These are phyloP conservation scores for Kurtzmaniella natalensis DNA, from an alignment of 1,139 yeast genomes.

Conservation along the genomic window DNA sequence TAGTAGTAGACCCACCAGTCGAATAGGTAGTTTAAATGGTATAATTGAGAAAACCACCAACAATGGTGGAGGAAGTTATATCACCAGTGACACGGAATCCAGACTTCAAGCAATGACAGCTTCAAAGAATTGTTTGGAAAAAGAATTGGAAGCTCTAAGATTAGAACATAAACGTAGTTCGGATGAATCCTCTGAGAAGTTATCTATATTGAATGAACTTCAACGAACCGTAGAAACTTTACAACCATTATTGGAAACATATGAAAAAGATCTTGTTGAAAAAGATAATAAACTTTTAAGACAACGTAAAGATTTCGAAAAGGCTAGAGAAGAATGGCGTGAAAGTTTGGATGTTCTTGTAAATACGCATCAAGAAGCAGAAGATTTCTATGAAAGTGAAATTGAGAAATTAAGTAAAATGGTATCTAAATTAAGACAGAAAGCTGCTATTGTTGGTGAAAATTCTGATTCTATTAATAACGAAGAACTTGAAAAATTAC, in stretches of 20 bases:
- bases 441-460: too few species aligned
- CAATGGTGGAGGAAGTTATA: not conserved
- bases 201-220: slow-evolving; percentile 35
- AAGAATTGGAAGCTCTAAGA: slow-evolving; percentile 13
- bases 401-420: slow-evolving; percentile 22
- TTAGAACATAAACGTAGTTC: slow-evolving; percentile 19
- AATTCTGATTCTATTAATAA: not conserved
- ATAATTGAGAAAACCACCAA: not conserved
- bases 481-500: not conserved
- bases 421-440: not conserved
- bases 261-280: slow-evolving; percentile 37
- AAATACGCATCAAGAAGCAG: slow-evolving; percentile 39
- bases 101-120: slow-evolving; percentile 3
- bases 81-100: slow-evolving; percentile 2
- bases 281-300: slow-evolving; percentile 42
- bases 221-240: slow-evolving; percentile 41
- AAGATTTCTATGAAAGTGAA: slow-evolving; percentile 26
- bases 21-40: slow-evolving; percentile 1
- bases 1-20: slow-evolving; percentile 4
- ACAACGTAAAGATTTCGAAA: slow-evolving; percentile 44
- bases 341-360: slow-evolving; percentile 53
- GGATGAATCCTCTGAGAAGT: slow-evolving; percentile 32
- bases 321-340: slow-evolving; percentile 54
- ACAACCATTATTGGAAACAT: slow-evolving; percentile 43
- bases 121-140: slow-evolving; percentile 7